These are phyloP conservation scores for Magnusiomyces ingens DNA, from an alignment of 1,139 yeast species.

Conservation along the genomic window DNA sequence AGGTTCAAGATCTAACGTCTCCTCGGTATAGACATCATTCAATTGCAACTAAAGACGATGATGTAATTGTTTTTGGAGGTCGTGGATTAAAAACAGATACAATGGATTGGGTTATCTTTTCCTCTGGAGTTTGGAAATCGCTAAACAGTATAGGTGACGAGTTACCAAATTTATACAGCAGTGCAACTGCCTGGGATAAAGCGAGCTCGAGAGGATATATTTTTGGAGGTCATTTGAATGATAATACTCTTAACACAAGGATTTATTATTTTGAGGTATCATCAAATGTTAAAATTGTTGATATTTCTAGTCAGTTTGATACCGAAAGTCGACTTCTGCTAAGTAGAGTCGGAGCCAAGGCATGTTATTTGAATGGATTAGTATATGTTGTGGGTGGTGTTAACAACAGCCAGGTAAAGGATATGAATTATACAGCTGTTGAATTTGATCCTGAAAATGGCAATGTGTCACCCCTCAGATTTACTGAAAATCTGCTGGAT, in stretches of 20 bases:
- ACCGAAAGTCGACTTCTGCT: slow-evolving; percentile 5
- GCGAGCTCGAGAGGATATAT: slow-evolving; percentile 37
- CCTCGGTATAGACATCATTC: slow-evolving; percentile 52
- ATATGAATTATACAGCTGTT: slow-evolving; percentile 37
- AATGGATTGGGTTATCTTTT: slow-evolving; percentile 7
- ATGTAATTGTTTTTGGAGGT: slow-evolving; percentile 54
- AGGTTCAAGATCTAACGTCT: slow-evolving; percentile 36
- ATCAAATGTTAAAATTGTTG: slow-evolving; percentile 16
- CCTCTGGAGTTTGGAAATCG: slow-evolving; percentile 24
- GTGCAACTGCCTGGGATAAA: slow-evolving; percentile 35
- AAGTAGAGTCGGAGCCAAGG: slow-evolving; percentile 20
- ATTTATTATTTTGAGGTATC: slow-evolving; percentile 35
- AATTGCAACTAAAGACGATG: slow-evolving; percentile 32
- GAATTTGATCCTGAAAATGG: slow-evolving; percentile 28
- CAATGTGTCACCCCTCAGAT: slow-evolving; percentile 6
- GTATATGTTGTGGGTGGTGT: slow-evolving; percentile 59
- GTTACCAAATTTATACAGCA: slow-evolving; percentile 18
- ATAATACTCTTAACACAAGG: slow-evolving; percentile 33
- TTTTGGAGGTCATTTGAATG: slow-evolving; percentile 49
- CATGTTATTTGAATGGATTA: slow-evolving; percentile 19
- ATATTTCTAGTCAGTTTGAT: slow-evolving; percentile 7
- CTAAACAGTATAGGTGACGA: slow-evolving; percentile 16
- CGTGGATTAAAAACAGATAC: slow-evolving; percentile 3
- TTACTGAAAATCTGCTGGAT: slow-evolving; percentile 19
- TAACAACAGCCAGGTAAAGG: slow-evolving; percentile 37